Conservation (phyloP, 352 stramenopile species). For the Pythium apleroticum region DNA sequence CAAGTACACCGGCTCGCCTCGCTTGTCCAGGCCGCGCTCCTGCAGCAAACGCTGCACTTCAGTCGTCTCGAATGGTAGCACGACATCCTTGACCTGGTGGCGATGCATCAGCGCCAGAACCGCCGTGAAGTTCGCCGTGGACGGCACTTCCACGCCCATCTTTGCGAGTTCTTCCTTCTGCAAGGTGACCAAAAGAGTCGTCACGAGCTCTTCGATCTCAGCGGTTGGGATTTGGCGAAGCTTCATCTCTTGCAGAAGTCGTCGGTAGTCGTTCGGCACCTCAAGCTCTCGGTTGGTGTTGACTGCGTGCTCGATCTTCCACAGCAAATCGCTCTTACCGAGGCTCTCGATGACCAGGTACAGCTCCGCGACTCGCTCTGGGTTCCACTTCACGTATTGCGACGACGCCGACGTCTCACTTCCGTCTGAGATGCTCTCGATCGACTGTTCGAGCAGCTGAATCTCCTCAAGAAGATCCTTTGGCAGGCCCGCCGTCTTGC, state of each 20-base stretch:
- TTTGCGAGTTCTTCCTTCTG: slow-evolving; percentile 60
- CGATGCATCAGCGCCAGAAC: slow-evolving; percentile 55
- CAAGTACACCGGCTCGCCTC: slow-evolving; percentile 54
- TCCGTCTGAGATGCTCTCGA: slow-evolving; percentile 37
- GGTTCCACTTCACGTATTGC: slow-evolving; percentile 44
- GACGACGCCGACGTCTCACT: slow-evolving; percentile 6
- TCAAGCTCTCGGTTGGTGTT: slow-evolving; percentile 59
- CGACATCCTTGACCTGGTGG: slow-evolving; percentile 55
- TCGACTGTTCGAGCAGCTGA: slow-evolving; percentile 42
- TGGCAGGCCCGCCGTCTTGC: slow-evolving; percentile 28
- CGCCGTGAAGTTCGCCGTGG: slow-evolving; percentile 45
- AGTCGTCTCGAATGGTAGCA: slow-evolving; percentile 37
- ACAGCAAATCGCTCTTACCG: slow-evolving; percentile 69
- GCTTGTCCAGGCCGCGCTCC: slow-evolving; percentile 56
- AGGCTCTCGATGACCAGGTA: slow-evolving; percentile 58
- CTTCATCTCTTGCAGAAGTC: slow-evolving; percentile 53
- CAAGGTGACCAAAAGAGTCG: slow-evolving; percentile 49
- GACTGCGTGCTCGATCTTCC: slow-evolving; percentile 71
- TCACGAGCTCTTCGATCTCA: slow-evolving; percentile 59
- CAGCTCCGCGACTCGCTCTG: slow-evolving; percentile 70
- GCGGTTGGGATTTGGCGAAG: slow-evolving; percentile 51
- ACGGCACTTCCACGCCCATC: slow-evolving; percentile 43
- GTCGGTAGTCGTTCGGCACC: slow-evolving; percentile 41
- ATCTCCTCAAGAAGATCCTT: slow-evolving; percentile 63
- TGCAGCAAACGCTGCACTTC: slow-evolving; percentile 51